These are phyloP conservation scores for Didymella exigua DNA, from an alignment of 2,329 filamentous ascomycete genomes.

Conservation along the genomic window DNA sequence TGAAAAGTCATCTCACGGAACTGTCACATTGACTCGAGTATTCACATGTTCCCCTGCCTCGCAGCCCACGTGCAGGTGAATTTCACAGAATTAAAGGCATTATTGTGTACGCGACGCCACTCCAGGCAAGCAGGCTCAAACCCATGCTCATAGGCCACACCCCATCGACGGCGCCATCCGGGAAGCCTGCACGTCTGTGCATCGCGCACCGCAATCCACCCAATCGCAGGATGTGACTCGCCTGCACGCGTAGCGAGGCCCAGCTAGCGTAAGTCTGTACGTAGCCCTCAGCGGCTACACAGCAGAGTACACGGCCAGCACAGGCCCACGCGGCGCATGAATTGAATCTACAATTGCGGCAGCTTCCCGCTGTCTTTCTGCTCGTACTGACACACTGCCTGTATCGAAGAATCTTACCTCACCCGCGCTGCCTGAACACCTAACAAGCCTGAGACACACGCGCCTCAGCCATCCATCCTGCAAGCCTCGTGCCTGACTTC, in stretches of 20 bases:
- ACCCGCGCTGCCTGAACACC: conserved; percentile 36
- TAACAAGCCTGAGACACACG: conserved; percentile 43
- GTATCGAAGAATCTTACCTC: conserved; percentile 35
- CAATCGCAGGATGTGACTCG: conserved; percentile 20
- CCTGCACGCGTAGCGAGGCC: conserved; percentile 7
- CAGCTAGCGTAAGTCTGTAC: neutral
- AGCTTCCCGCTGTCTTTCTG: conserved; percentile 34
- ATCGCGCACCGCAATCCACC: conserved; percentile 26
- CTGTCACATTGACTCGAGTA: conserved; percentile 7
- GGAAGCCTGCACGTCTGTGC: conserved; percentile 29
- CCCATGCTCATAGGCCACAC: conserved; percentile 24
- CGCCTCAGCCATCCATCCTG: conserved; percentile 38
- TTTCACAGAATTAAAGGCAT: conserved; percentile 13
- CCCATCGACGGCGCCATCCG: conserved; percentile 21
- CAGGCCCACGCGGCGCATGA: conserved; percentile 39
- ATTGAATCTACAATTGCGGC: conserved; percentile 42
- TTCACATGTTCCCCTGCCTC: conserved; percentile 14
- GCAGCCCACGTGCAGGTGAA: conserved; percentile 27
- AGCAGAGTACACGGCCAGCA: conserved; percentile 19
- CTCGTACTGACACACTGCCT: conserved; percentile 43
- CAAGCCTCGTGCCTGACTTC: conserved; percentile 32
- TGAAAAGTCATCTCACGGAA: conserved; percentile 8
- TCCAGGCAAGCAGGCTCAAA: conserved; percentile 21
- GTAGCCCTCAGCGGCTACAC: conserved; percentile 33
- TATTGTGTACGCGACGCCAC: conserved; percentile 16